Evolutionary conservation across 441 rosid species (phyloP).

Genomic region (Erodium moschatum): DNA sequence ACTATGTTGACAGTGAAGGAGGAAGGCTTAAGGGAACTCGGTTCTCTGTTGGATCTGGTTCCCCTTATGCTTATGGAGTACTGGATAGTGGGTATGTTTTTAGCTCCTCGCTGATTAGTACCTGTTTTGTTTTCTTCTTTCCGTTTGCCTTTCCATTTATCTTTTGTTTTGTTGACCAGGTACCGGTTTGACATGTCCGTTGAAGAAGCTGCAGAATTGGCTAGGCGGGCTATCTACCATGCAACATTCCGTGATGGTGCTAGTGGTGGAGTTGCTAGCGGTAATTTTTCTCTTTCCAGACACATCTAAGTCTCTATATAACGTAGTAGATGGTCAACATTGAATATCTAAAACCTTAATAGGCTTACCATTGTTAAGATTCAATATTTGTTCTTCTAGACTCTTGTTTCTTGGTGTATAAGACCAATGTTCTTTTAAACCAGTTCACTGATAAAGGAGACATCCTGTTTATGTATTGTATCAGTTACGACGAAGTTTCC

Average conservation of each 20-base stretch:
- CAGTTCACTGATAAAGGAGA: too few species aligned
- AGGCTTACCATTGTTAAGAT: neutral
- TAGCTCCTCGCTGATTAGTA: neutral
- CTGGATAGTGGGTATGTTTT: conserved; percentile 78
- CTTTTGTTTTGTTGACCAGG: conserved; percentile 28
- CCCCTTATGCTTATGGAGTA: conserved; percentile 97
- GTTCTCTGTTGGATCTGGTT: conserved; percentile 97
- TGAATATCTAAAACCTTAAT: too few species aligned
- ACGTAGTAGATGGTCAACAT: neutral
- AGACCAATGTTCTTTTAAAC: neutral
- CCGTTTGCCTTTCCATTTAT: neutral
- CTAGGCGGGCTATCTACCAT: conserved; percentile 91
- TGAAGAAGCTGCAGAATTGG: conserved; percentile 91
- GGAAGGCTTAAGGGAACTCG: conserved; percentile 90
- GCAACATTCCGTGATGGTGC: conserved; percentile 99
- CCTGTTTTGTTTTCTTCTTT: neutral
- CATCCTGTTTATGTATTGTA: neutral
- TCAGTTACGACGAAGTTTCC: neutral
- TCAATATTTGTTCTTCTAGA: neutral
- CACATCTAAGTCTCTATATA: neutral
- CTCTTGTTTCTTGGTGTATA: neutral
- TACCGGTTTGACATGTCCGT: conserved; percentile 74
- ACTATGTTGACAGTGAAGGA: conserved; percentile 98
- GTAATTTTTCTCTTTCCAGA: conserved; percentile 29
- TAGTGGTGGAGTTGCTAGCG: conserved; percentile 99